These are phyloP conservation scores for Boletellus dicymbophilus DNA, from an alignment of 1,284 basidiomycete genomes.

Conservation along the genomic window DNA sequence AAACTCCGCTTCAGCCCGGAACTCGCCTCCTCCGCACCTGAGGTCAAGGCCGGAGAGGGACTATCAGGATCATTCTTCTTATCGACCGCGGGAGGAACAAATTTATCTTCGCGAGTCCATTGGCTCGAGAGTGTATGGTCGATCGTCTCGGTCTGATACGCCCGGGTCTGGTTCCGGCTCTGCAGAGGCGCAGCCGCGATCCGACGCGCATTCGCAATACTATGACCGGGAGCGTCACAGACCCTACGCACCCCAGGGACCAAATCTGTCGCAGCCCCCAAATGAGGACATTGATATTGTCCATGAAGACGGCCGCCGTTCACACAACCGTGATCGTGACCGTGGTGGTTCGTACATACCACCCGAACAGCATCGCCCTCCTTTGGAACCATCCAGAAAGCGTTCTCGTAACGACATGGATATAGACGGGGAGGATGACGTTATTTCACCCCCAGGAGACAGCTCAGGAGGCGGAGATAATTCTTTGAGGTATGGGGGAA, in stretches of 20 bases:
- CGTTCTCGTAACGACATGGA: conserved; percentile 64
- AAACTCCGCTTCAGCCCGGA: conserved; percentile 22
- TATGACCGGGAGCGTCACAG: conserved; percentile 46
- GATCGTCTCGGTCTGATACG: conserved; percentile 53
- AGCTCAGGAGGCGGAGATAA: conserved; percentile 35
- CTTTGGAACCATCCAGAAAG: conserved; percentile 47
- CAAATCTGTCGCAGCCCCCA: conserved; percentile 33
- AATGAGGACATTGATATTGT: conserved; percentile 50
- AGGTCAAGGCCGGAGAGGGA: conserved; percentile 40
- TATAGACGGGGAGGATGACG: conserved; percentile 48
- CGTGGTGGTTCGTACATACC: conserved; percentile 32
- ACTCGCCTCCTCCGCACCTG: conserved; percentile 43
- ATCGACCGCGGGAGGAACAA: conserved; percentile 46
- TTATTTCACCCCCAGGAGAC: conserved; percentile 37
- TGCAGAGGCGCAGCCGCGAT: conserved; percentile 47
- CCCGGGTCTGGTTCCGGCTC: conserved; percentile 50
- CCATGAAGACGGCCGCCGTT: conserved; percentile 50
- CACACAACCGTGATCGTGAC: conserved; percentile 35
- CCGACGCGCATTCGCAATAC: conserved; percentile 44
- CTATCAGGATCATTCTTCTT: conserved; percentile 36
- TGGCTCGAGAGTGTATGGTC: conserved; percentile 33
- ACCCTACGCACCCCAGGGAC: conserved; percentile 46
- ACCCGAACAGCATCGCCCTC: conserved; percentile 30
- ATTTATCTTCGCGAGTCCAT: conserved; percentile 45
- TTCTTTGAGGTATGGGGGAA: conserved; percentile 28